These are phyloP conservation scores for Chlorella sp. DNA, from an alignment of 139 green algal species.

Conservation along the genomic window DNA sequence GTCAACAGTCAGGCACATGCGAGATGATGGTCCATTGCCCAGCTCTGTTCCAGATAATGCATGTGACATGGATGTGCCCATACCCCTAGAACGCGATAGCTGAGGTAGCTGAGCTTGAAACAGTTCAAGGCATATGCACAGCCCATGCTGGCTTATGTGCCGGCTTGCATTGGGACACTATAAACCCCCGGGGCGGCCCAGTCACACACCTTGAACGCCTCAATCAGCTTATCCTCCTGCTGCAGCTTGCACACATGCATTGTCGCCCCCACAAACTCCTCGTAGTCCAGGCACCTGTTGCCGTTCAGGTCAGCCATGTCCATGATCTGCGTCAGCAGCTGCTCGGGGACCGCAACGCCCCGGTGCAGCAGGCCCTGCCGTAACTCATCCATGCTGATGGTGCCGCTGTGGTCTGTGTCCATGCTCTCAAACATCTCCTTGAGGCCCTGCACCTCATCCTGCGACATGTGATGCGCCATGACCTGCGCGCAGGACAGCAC, in stretches of 20 bases:
- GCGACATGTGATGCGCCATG: conserved; percentile 49
- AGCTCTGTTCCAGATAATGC: no score
- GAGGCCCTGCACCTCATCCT: conserved; percentile 48
- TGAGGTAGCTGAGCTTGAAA: no score
- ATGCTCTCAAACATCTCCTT: conserved; percentile 51
- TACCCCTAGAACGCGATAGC: no score
- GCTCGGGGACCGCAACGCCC: background rate
- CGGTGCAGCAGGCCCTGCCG: conserved; percentile 42
- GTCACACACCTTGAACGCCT: no score
- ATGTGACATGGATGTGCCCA: no score
- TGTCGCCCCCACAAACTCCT: conserved; percentile 85
- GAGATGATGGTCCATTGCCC: no score
- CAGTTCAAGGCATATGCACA: no score
- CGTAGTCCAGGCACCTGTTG: conserved; percentile 51
- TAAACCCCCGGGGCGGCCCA: no score
- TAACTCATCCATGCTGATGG: conserved; percentile 74
- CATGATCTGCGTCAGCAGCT: conserved; percentile 43
- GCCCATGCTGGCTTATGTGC: no score
- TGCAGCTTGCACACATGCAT: conserved; percentile 74
- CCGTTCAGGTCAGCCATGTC: conserved; percentile 50
- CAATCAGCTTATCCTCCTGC: conserved; percentile 72
- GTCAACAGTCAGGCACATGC: no score
- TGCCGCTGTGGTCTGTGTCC: conserved; percentile 49
- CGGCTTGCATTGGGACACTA: no score
- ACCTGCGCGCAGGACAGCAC: no score